Evolutionary conservation across 257 asterid species (phyloP), one percentile per base, ranked within the genome.

Genomic region (Apocynum venetum): DNA sequence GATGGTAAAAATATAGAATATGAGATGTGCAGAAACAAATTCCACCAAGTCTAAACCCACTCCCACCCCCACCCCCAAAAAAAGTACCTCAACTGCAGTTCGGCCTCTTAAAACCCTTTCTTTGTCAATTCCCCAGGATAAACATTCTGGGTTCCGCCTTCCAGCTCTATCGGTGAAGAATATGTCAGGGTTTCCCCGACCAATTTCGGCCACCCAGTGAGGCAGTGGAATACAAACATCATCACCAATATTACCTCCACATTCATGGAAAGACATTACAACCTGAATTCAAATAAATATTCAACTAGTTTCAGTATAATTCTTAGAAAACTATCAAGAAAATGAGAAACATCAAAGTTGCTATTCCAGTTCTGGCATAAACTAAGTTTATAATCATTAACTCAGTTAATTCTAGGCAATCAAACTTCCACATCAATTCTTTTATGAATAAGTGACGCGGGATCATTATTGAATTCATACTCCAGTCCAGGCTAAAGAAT

Each of bases 71-170:
- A 44, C 49, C 52, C 71, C 10, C 3, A 36, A 43, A 65, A 43
- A 4, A 65, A 6, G 25, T 87, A 94, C 98, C 96, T 94, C 98
- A 75, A 88, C 72, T 72, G 93, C 96, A 56, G 96, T 94, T 49
- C 98, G 95, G 52, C 98, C 97, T 87, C 93, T 88, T 82, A 94
- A 84, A 81, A 94, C 93, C 71, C 98, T 87, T 84, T 92, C 97
- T 83, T 88, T 94, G 85, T 94, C 98, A 78, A 92, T 82, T 64
- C 98, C 98, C 98, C 98, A 94, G 43, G 98, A 92, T 55, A 94
- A 83, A 85, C 97, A 94, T 79, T 94, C 98, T 40, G 95, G 92
- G 78, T 92, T 85, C 71, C 95, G 89, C 88, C 94, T 89, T 75
- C 97, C 98, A 71, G 87, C 87, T 87, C 88, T 86, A 74, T 94